These are phyloP conservation scores for Chaetomiaceae sp. DNA, from an alignment of 2,329 filamentous ascomycete genomes.

Conservation along the genomic window DNA sequence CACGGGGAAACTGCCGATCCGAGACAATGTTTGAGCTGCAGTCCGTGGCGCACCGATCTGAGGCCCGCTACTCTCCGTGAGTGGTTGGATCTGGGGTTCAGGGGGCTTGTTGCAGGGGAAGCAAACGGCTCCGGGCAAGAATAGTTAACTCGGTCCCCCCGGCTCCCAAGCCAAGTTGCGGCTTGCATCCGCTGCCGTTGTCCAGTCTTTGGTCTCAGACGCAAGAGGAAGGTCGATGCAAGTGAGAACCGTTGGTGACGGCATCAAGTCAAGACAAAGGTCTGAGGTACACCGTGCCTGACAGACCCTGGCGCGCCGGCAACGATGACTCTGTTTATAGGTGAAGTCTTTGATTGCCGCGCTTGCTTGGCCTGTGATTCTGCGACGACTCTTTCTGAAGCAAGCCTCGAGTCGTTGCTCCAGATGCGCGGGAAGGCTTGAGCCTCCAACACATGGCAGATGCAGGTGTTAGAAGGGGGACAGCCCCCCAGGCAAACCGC, in stretches of 20 bases:
- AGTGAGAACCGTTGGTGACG: not conserved
- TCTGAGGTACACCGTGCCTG: too few relatives aligned
- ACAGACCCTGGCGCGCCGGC: too few relatives aligned
- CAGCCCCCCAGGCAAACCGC: not conserved
- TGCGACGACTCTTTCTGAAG: not conserved
- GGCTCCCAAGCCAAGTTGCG: not conserved
- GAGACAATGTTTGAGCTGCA: constrained; percentile 4
- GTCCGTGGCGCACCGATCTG: constrained; percentile 1
- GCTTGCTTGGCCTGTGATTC: not conserved
- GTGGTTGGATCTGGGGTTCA: not conserved
- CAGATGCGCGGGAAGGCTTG: not conserved
- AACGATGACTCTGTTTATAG: not conserved
- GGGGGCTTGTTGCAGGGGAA: constrained; percentile 3
- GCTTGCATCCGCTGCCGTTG: not conserved
- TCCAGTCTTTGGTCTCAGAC: not conserved
- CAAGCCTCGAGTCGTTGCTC: not conserved
- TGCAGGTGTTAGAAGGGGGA: not conserved
- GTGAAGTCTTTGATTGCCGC: constrained; percentile 1
- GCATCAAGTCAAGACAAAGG: not conserved
- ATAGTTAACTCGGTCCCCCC: not conserved
- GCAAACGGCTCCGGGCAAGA: not conserved
- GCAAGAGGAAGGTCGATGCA: not conserved
- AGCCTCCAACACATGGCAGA: not conserved
- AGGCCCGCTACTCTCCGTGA: not conserved
- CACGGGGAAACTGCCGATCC: constrained; percentile 1